phyloP scores from a whole-genome alignment of 495 filamentous ascomycete genomes.

The Bacidia rubella region DNA sequence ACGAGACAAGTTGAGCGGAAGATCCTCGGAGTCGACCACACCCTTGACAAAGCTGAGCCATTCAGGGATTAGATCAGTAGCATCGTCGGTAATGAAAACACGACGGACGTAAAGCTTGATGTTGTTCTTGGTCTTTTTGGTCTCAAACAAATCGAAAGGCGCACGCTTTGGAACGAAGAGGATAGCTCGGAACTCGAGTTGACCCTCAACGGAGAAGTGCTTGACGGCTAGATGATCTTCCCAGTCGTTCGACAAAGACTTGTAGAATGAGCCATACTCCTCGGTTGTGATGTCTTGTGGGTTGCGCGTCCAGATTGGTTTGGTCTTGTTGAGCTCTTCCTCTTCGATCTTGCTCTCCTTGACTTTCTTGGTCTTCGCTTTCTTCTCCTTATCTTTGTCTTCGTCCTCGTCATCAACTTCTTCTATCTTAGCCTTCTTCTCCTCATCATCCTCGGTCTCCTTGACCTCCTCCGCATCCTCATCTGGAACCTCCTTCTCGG shows the following conservation, averaged over 20 bases:
- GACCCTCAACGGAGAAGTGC: constrained; percentile 99
- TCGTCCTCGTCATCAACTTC: constrained; percentile 67
- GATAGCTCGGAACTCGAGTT: constrained; percentile 99
- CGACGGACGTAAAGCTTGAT: constrained; percentile 99
- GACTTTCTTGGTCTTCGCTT: constrained; percentile 96
- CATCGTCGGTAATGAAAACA: constrained; percentile 99
- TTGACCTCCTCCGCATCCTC: constrained; percentile 77
- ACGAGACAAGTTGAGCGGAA: constrained; percentile 97
- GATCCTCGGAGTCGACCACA: constrained; percentile 98
- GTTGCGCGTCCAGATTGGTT: constrained; percentile 99
- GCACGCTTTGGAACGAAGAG: constrained; percentile 99
- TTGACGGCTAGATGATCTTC: constrained; percentile 99
- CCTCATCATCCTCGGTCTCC: constrained; percentile 42
- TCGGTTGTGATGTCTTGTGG: constrained; percentile 88
- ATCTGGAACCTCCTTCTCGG: constrained; percentile 94
- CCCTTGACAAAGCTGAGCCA: constrained; percentile 99
- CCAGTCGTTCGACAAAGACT: constrained; percentile 99
- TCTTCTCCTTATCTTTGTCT: constrained; percentile 77
- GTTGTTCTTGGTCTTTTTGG: constrained; percentile 99
- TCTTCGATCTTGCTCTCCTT: constrained; percentile 98
- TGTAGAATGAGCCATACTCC: constrained; percentile 99
- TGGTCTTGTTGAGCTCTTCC: constrained; percentile 99
- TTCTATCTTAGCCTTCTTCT: constrained; percentile 73
- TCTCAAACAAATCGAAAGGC: constrained; percentile 99
- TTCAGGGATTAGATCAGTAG: constrained; percentile 96